Evolutionary conservation across 148 eudicot genomes (phyloP), one percentile per base, ranked within the genome.

Genomic region (Camellia granthamiana): DNA sequence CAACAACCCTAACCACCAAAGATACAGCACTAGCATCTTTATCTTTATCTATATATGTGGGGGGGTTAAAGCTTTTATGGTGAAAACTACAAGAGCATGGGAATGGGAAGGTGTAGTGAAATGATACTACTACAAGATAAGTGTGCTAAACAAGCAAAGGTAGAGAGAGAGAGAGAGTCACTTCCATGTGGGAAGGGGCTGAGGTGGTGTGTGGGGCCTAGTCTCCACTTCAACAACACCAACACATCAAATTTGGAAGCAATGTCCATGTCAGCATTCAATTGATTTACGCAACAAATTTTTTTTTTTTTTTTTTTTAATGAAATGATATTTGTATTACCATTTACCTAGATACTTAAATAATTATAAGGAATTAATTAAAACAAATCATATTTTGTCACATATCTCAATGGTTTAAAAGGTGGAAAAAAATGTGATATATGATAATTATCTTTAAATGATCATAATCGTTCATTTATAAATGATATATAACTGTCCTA

Each of bases 151-250:
- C 83, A 81, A 81, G 79, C 83, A 81, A 81, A 81, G 79, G 46
- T 18, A 18, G 11, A 54, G 18, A 14, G 46, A 18, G 23, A 6
- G 9, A 73, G 76, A 72, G 62, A 55, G 63, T 54, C 14, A 52
- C 42, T 74, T 42, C 51, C 15, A 41, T 18, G 67, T 75, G 67
- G 23, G 43, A 59, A 43, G 65, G 76, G 15, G 30, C 13, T 71
- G 56, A 46, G 46, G 78, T 61, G 63, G 67, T 19, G 44, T 30
- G 78, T 75, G 78, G 78, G 78, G 67, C n/a, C 82, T 2, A 59
- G 19, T 38, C 51, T 78, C 84, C 86, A 84, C 84, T 81, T 74
- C 64, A 81, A 80, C 77, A 69, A 58, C 84, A 81, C 75, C 77
- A 61, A 84, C 77, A 70, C 70, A 77, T 74, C 72, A 80, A 75